These are phyloP conservation scores for Pyracantha coccinea DNA, from an alignment of 331 rosid genomes.

Conservation along the genomic window DNA sequence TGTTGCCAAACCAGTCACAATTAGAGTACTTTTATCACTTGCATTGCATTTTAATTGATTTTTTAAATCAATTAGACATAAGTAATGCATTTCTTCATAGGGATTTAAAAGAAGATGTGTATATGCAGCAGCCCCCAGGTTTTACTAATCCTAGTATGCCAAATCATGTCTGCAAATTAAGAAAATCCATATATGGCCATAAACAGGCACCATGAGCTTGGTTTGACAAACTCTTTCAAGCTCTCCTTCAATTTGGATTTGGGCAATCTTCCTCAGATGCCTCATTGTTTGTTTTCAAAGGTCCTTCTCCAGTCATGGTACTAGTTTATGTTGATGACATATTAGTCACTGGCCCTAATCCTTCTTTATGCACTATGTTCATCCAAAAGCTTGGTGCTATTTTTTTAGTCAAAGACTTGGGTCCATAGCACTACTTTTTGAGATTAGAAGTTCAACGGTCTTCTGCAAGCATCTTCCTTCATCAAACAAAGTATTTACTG, in stretches of 20 bases:
- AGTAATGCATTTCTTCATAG: too few species aligned
- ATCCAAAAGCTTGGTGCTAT: background rate
- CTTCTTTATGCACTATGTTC: background rate
- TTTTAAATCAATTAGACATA: too few species aligned
- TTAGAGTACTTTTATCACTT: too few species aligned
- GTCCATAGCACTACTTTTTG: background rate
- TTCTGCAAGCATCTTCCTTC: fast-evolving
- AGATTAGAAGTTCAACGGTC: background rate
- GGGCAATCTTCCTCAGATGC: background rate
- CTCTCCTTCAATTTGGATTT: background rate
- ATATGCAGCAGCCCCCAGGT: too few species aligned
- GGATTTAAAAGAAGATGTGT: too few species aligned
- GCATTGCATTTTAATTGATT: too few species aligned
- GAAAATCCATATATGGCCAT: too few species aligned
- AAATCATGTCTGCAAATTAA: too few species aligned
- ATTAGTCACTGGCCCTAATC: background rate
- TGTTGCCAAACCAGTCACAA: too few species aligned
- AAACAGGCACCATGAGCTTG: too few species aligned
- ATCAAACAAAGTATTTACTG: background rate
- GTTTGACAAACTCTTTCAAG: background rate
- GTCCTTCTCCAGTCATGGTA: fast-evolving
- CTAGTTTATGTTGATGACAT: background rate
- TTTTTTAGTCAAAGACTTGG: background rate
- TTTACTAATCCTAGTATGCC: too few species aligned
- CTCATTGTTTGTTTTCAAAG: too few species aligned